Evolutionary conservation across 164 flowering plant genomes (phyloP).

Genomic region (Umbilicus rupestris): DNA sequence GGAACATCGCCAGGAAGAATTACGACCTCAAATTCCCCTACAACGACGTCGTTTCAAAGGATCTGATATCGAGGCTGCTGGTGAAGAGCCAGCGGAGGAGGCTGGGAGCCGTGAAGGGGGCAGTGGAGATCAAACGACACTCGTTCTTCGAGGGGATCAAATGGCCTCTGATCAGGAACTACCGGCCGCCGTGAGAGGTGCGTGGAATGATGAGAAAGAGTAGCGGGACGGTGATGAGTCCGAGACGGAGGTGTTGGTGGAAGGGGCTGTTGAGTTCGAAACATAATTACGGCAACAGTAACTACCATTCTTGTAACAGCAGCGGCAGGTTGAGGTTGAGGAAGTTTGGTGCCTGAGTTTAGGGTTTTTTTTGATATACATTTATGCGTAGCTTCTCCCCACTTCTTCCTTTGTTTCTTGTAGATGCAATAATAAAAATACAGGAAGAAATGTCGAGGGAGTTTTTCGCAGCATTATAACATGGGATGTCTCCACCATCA

Average conservation of each 20-base stretch:
- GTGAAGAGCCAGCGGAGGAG: slow-evolving; percentile 61
- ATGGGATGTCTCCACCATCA: too few relatives aligned
- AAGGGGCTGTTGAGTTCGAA: slow-evolving; percentile 16
- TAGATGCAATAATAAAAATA: too few relatives aligned
- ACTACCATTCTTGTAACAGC: slow-evolving; percentile 8
- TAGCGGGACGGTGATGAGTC: background rate
- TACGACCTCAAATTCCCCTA: slow-evolving; percentile 26
- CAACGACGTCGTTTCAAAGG: slow-evolving; percentile 24
- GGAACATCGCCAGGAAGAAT: slow-evolving; percentile 48
- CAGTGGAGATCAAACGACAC: slow-evolving; percentile 73
- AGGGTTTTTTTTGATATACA: too few relatives aligned
- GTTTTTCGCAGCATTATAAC: too few relatives aligned
- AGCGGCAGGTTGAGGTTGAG: background rate
- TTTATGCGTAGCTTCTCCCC: too few relatives aligned
- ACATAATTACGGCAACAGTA: slow-evolving; percentile 10
- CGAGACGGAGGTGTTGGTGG: slow-evolving; percentile 22
- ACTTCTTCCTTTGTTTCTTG: too few relatives aligned
- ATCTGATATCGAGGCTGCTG: slow-evolving; percentile 52
- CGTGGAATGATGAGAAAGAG: slow-evolving; percentile 24
- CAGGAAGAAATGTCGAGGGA: too few relatives aligned
- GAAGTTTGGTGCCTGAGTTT: too few relatives aligned
- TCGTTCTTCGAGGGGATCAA: slow-evolving; percentile 64
- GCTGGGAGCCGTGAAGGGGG: slow-evolving; percentile 66
- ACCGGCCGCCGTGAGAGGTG: slow-evolving; percentile 62
- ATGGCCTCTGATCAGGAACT: slow-evolving; percentile 72